These are phyloP conservation scores for Nidula niveotomentosa DNA, from an alignment of 1,284 basidiomycete species.

Conservation along the genomic window DNA sequence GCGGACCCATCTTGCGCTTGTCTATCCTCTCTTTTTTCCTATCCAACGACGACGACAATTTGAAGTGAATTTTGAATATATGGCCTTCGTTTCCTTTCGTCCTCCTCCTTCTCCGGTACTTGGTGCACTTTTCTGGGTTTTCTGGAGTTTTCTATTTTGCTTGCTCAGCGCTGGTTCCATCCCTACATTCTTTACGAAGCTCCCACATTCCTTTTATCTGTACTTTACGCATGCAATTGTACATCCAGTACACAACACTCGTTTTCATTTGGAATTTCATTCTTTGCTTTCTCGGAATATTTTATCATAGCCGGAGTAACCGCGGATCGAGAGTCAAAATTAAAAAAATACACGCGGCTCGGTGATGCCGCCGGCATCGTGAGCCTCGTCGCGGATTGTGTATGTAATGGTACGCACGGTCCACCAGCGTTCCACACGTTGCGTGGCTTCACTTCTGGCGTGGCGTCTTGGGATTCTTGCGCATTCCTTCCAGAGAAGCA, in stretches of 20 bases:
- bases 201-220: neutral
- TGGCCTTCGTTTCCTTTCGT: constrained; percentile 4
- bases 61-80: neutral
- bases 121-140: neutral
- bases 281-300: too few species aligned
- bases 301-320: too few species aligned
- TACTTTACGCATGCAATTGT: neutral
- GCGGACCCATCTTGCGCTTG: constrained; percentile 2
- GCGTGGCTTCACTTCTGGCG: too few species aligned
- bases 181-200: neutral
- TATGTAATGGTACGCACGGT: too few species aligned
- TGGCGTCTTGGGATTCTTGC: too few species aligned
- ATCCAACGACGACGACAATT: neutral
- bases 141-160: constrained; percentile 1
- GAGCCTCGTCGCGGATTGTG: too few species aligned
- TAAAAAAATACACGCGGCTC: too few species aligned
- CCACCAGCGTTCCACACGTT: too few species aligned
- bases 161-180: neutral
- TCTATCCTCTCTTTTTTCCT: constrained; percentile 1
- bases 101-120: neutral
- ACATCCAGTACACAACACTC: neutral
- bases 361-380: too few species aligned
- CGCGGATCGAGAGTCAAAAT: too few species aligned
- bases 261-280: neutral
- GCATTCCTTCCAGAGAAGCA: too few species aligned